Evolutionary conservation across 192 early-diverging fungal species (phyloP).

Genomic region (Backusella tarrabulga): DNA sequence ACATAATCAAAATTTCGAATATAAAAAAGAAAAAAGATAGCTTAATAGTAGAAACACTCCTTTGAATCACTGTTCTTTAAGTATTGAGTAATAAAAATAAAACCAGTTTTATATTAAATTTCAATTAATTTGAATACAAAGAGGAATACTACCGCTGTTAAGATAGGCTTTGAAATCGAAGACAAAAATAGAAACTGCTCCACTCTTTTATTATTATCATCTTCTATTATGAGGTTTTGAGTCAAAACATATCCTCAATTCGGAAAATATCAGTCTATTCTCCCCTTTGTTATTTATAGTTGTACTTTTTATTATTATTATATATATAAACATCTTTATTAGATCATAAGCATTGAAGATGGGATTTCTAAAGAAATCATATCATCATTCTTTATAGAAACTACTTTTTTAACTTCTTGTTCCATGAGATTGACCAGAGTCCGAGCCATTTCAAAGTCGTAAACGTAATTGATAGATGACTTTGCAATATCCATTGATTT

Average conservation of each 20-base stretch:
- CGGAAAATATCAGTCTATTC: not conserved
- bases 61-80: not conserved
- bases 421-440: slow-evolving; percentile 32
- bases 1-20: not conserved
- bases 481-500: slow-evolving; percentile 26
- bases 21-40: not conserved
- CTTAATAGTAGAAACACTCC: not conserved
- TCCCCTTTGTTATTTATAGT: not conserved
- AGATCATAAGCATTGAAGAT: not conserved
- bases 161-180: not conserved
- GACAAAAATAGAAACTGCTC: not conserved
- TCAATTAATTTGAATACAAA: not conserved
- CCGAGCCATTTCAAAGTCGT: slow-evolving; percentile 36
- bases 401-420: slow-evolving; percentile 12
- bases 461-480: slow-evolving; percentile 21
- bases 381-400: not conserved
- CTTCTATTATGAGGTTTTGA: not conserved
- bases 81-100: not conserved
- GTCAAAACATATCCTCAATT: not conserved
- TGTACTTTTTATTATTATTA: not conserved
- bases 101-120: not conserved
- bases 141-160: not conserved
- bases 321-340: not conserved
- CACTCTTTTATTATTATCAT: not conserved
- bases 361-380: not conserved